Percentiles rank a stretch among this genome's conserved stretches.
Evolutionary conservation across 2,329 filamentous ascomycete species (phyloP).

Genomic region (Penicillium sp.): DNA sequence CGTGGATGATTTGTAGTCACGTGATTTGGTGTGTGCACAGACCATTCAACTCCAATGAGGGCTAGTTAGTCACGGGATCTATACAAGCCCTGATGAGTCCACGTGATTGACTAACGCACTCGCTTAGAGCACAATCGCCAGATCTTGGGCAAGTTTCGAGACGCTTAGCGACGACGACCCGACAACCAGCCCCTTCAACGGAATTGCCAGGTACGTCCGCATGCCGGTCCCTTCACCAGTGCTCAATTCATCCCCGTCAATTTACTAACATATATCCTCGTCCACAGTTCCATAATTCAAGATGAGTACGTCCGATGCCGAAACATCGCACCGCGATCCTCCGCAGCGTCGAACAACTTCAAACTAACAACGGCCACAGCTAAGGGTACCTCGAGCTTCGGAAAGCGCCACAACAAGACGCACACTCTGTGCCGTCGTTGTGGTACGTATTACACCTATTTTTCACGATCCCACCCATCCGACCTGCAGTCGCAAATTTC

Average conservation of each 20-base stretch:
- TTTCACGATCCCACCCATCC: constrained; percentile 12
- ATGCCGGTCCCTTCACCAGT: constrained; percentile 11
- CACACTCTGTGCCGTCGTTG: constrained; percentile 98
- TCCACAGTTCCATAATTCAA: constrained; percentile 51
- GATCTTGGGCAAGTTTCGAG: constrained; percentile 39
- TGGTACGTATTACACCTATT: constrained; percentile 63
- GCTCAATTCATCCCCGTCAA: constrained; percentile 1
- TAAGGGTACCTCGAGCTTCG: constrained; percentile 70
- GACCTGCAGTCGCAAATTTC: constrained; percentile 18
- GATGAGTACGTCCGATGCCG: constrained; percentile 54
- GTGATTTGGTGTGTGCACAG: not conserved
- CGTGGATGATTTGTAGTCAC: not conserved
- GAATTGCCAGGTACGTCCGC: constrained; percentile 44
- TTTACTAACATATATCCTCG: constrained; percentile 26
- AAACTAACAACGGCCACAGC: constrained; percentile 54
- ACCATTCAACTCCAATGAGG: not conserved
- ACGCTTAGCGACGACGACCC: constrained; percentile 46
- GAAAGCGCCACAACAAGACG: constrained; percentile 94
- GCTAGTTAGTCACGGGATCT: constrained; percentile 26
- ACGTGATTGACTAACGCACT: constrained; percentile 33
- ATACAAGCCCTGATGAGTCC: constrained; percentile 29
- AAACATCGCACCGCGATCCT: constrained; percentile 24
- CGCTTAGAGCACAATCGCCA: constrained; percentile 40
- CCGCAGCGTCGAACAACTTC: constrained; percentile 22
- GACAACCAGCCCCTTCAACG: constrained; percentile 46